Evolutionary conservation across 2,329 filamentous ascomycete genomes (phyloP).

Genomic region (Ilyonectria destructans): DNA sequence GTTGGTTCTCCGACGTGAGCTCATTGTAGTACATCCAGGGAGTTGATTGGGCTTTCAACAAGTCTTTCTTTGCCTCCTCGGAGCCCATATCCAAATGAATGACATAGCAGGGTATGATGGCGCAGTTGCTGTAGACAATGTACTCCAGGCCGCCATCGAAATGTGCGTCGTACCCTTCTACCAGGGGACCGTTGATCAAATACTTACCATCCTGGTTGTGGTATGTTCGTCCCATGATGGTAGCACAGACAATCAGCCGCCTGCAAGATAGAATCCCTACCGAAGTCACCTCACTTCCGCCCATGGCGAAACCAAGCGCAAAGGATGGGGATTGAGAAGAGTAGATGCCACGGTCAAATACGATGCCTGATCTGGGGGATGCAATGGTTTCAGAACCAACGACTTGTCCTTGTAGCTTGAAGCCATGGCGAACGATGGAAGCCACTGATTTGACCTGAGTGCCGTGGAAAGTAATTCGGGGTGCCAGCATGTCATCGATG

Average conservation of each 20-base stretch:
- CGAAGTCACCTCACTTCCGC: conserved; percentile 49
- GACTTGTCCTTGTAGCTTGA: conserved; percentile 56
- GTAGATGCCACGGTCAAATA: conserved; percentile 62
- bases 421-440: conserved; percentile 62
- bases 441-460: conserved; percentile 55
- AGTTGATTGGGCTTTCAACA: conserved; percentile 30
- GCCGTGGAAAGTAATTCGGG: conserved; percentile 60
- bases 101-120: conserved; percentile 63
- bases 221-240: conserved; percentile 60
- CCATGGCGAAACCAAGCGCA: conserved; percentile 55
- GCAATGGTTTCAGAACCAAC: conserved; percentile 30
- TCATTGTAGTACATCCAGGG: conserved; percentile 27
- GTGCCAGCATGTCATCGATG: conserved; percentile 55
- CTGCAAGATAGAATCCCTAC: conserved; percentile 55
- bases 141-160: conserved; percentile 59
- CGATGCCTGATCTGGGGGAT: conserved; percentile 51
- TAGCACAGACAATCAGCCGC: conserved; percentile 63
- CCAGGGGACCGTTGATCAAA: conserved; percentile 40
- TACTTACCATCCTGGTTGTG: neutral
- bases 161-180: conserved; percentile 55
- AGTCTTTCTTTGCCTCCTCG: conserved; percentile 50
- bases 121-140: conserved; percentile 60
- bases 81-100: conserved; percentile 61
- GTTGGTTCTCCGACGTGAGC: neutral
- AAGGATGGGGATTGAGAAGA: conserved; percentile 60